Evolutionary conservation across 139 green algal genomes (phyloP), one percentile per base, ranked within the genome.

Genomic region (Trebouxia sp.): DNA sequence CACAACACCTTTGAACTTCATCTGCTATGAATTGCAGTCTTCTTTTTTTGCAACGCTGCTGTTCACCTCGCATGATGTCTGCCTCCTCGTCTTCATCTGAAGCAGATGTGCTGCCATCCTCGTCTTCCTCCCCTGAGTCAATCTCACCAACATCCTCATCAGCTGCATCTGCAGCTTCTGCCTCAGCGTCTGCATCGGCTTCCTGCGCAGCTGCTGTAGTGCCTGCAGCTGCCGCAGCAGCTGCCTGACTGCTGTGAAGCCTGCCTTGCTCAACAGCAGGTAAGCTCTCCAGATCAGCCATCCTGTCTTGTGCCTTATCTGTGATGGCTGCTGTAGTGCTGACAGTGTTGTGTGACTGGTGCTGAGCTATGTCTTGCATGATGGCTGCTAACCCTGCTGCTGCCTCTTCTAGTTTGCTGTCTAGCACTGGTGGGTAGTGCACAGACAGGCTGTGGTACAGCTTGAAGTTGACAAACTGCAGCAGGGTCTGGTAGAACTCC

Each of bases 381-480:
- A 98, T 84, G 1, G 88, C 90, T 41, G 90, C 86, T 58, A 97
- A 82, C 37, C 85, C 92, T 0, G 90, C 92, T 10, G 94, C 93
- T 7, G 89, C 93, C 45, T 84, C 77, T 76, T 96, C 92, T 78
- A 98, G 88, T 32, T 84, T 77, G 10, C 81, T 20, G 88, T 99
- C 90, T 56, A 98, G 75, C 28, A 90, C 47, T 14, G 96, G 96
- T 3, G 96, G 96, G 90, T 99, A 99, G 45, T 65, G 84, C 84
- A 96, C 87, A 51, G 92, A 92, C 42, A 95, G 85, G 7, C 80
- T 85, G 84, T 98, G 91, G 92, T 99, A 99, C 39, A 99, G 92
- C 83, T 97, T 97, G 91, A 95, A 98, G 87, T 97, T 94, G 35
- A 98, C 93, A 87, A 99, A 99, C 83, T 92, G 86, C 81, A 96